Percentiles rank a stretch among this genome's conserved stretches.
Evolutionary conservation across 768 basidiomycete genomes (phyloP).

Genomic region (Pholiota microspora): DNA sequence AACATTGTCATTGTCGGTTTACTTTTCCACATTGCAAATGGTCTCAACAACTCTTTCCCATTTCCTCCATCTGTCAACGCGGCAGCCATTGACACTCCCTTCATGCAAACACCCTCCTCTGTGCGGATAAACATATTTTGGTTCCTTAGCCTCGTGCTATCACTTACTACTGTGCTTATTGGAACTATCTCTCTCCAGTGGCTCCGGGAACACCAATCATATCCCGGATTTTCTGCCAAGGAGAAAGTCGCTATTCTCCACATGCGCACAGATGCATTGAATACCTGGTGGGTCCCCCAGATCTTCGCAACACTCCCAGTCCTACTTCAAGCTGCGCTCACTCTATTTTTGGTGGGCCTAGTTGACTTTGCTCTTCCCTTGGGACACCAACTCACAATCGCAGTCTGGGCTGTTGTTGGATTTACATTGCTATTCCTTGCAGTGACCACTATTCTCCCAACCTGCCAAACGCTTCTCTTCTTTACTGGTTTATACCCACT

Average conservation of each 20-base stretch:
- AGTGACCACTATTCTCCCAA: slow-evolving; percentile 22
- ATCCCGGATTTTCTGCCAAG: slow-evolving; percentile 1
- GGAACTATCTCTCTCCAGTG: slow-evolving; percentile 16
- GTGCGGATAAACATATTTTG: slow-evolving; percentile 14
- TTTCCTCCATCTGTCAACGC: neutral
- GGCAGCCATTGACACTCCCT: neutral
- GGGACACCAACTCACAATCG: slow-evolving; percentile 16
- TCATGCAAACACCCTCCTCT: neutral
- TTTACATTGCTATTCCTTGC: slow-evolving; percentile 17
- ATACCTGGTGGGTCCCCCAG: slow-evolving; percentile 23
- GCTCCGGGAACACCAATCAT: slow-evolving; percentile 14
- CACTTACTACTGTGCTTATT: slow-evolving; percentile 10
- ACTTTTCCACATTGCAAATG: neutral
- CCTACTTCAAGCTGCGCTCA: slow-evolving; percentile 24
- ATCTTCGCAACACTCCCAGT: slow-evolving; percentile 24
- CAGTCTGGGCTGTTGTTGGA: slow-evolving; percentile 18
- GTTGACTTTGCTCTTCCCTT: slow-evolving; percentile 22
- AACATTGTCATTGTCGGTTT: neutral
- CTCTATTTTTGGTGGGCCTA: slow-evolving; percentile 26
- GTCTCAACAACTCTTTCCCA: neutral
- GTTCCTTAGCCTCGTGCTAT: slow-evolving; percentile 15
- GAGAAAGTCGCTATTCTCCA: slow-evolving; percentile 15
- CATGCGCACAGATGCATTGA: slow-evolving; percentile 24
- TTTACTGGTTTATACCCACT: neutral
- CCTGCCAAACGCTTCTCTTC: slow-evolving; percentile 12